Percentiles rank a stretch among this genome's conserved stretches.
phyloP scores from a whole-genome alignment of 257 asterid species.

The Pogostemon cablin region DNA sequence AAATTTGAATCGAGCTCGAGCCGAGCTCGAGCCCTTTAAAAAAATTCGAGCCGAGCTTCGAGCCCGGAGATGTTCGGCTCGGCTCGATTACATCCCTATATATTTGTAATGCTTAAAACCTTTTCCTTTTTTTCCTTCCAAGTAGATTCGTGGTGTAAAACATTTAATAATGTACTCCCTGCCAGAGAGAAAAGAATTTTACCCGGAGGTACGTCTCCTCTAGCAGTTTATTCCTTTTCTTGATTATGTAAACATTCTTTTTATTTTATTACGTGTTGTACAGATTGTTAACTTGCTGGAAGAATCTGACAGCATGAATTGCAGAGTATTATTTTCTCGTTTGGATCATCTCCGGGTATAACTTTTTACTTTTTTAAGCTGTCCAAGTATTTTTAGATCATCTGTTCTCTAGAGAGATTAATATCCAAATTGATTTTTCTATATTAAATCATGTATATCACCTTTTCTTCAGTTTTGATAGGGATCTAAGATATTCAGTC shows the following conservation, averaged over 20 bases:
- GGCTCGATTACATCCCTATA: too few relatives aligned
- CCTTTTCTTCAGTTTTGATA: not conserved
- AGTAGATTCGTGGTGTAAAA: constrained; percentile 85
- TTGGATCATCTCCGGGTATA: constrained; percentile 84
- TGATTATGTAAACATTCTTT: not conserved
- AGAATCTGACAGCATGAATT: constrained; percentile 64
- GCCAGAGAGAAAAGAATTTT: constrained; percentile 94
- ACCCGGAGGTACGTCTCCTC: constrained; percentile 70
- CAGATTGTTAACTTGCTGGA: constrained; percentile 90
- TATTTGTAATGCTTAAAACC: not conserved
- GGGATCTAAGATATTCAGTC: too few relatives aligned
- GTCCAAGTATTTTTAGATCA: constrained; percentile 2
- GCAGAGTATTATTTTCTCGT: constrained; percentile 84
- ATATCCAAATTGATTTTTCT: constrained; percentile 17
- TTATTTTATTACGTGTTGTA: constrained; percentile 28
- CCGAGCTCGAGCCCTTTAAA: too few relatives aligned
- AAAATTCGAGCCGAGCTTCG: too few relatives aligned
- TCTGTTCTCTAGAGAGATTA: not conserved
- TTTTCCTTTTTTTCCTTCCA: constrained; percentile 14
- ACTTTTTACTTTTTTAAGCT: constrained; percentile 26
- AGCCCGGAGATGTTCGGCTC: too few relatives aligned
- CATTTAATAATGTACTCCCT: constrained; percentile 79
- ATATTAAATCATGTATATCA: not conserved
- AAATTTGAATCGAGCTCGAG: too few relatives aligned
- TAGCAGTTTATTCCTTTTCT: not conserved